phyloP scores from a whole-genome alignment of 1,139 yeast genomes.

The Yamadazyma aaseri region DNA sequence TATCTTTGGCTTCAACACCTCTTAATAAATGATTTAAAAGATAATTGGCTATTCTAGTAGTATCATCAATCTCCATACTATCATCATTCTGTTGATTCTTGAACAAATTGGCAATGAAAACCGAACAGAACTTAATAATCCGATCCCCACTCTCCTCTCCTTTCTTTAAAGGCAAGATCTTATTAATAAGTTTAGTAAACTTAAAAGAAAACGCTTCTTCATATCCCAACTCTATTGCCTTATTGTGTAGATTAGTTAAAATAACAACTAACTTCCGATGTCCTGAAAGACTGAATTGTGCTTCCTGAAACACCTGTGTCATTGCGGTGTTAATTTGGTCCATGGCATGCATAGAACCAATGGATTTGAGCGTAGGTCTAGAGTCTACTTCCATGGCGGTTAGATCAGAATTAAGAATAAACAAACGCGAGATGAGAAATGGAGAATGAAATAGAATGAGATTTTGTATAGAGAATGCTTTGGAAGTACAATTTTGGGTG shows the following conservation, averaged over 20 bases:
- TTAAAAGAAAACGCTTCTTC: constrained; percentile 59
- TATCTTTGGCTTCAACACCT: constrained; percentile 77
- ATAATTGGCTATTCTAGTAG: constrained; percentile 54
- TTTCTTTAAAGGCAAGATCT: constrained; percentile 65
- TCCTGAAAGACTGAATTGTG: constrained; percentile 70
- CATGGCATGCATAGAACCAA: constrained; percentile 19
- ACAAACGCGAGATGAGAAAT: constrained; percentile 8
- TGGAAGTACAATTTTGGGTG: too few species aligned
- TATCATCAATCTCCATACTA: constrained; percentile 16
- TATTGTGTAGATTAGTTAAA: constrained; percentile 55
- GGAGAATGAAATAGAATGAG: too few species aligned
- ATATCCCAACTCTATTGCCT: constrained; percentile 51
- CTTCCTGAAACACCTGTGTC: constrained; percentile 76
- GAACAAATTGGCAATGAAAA: constrained; percentile 55
- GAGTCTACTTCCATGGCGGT: constrained; percentile 5
- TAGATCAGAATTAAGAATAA: constrained; percentile 1
- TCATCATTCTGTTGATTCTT: constrained; percentile 21
- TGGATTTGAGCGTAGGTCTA: constrained; percentile 8
- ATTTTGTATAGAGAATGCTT: too few species aligned
- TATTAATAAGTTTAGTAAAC: constrained; percentile 62
- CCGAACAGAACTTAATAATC: constrained; percentile 69
- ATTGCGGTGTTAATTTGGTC: constrained; percentile 43
- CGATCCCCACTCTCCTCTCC: constrained; percentile 76
- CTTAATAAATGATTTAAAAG: constrained; percentile 65
- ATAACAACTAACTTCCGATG: constrained; percentile 74